Evolutionary conservation across 306 rosid species (phyloP).

Genomic region (Rosa multiflora): DNA sequence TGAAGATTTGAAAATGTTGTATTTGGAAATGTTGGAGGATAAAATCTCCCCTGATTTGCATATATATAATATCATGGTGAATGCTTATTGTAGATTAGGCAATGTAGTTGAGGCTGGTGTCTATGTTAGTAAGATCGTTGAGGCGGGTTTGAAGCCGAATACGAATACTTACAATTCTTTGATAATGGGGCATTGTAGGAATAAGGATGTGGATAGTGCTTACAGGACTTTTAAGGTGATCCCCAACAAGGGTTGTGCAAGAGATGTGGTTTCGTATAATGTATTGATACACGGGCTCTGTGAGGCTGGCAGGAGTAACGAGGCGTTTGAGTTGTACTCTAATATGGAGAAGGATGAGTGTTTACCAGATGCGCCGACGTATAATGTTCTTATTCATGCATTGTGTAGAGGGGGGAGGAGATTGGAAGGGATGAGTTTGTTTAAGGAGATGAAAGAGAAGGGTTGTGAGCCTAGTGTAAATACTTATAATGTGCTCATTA

Average conservation of each 20-base stretch:
- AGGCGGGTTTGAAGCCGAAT: slow-evolving; percentile 56
- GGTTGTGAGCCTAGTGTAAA: slow-evolving; percentile 67
- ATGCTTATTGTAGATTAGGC: slow-evolving; percentile 70
- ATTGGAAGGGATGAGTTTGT: slow-evolving; percentile 45
- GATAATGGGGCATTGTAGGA: slow-evolving; percentile 80
- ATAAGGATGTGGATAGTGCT: slow-evolving; percentile 47
- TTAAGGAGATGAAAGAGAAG: slow-evolving; percentile 56
- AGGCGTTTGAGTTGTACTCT: slow-evolving; percentile 53
- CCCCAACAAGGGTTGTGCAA: slow-evolving; percentile 47
- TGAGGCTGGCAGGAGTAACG: slow-evolving; percentile 43
- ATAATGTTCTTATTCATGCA: slow-evolving; percentile 50
- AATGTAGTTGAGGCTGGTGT: slow-evolving; percentile 46
- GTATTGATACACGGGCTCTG: slow-evolving; percentile 71
- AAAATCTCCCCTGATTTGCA: slow-evolving; percentile 49
- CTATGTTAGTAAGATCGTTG: slow-evolving; percentile 46
- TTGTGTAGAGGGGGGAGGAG: slow-evolving; percentile 53
- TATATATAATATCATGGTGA: slow-evolving; percentile 65
- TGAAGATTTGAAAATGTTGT: slow-evolving; percentile 55
- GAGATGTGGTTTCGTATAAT: slow-evolving; percentile 62
- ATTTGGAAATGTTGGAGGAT: slow-evolving; percentile 52
- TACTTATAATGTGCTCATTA: slow-evolving; percentile 68
- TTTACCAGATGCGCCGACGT: slow-evolving; percentile 56
- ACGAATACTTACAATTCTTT: slow-evolving; percentile 64
- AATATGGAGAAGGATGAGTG: slow-evolving; percentile 66
- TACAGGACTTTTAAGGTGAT: slow-evolving; percentile 44